phyloP scores from a whole-genome alignment of 192 early-diverging fungal genomes.

The Gonapodya sp. region DNA sequence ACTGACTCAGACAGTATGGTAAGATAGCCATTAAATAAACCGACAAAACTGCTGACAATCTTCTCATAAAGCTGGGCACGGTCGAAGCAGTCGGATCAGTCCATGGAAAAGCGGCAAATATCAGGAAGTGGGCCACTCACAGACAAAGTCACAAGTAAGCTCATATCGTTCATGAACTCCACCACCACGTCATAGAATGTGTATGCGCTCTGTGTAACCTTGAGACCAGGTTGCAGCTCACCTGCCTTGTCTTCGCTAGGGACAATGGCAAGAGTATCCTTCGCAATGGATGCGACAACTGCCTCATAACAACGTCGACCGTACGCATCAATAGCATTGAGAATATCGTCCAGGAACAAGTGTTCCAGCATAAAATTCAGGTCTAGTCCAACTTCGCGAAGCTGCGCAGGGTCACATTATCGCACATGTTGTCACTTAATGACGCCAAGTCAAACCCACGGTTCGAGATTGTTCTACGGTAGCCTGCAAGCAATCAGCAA shows the following conservation, averaged over 20 bases:
- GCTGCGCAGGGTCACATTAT: conserved; percentile 35
- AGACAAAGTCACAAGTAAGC: conserved; percentile 54
- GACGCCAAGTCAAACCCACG: conserved; percentile 35
- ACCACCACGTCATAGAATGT: conserved; percentile 59
- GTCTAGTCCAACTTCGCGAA: conserved; percentile 78
- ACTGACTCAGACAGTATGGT: conserved; percentile 13
- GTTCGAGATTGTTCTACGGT: conserved; percentile 68
- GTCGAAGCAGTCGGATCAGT: conserved; percentile 5
- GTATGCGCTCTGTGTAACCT: conserved; percentile 53
- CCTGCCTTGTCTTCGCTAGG: conserved; percentile 13
- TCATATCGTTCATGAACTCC: conserved; percentile 62
- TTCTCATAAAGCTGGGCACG: conserved; percentile 51
- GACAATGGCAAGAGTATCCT: conserved; percentile 58
- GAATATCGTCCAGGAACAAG: conserved; percentile 65
- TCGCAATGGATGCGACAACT: conserved; percentile 52
- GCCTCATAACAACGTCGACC: conserved; percentile 48
- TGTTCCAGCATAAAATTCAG: conserved; percentile 73
- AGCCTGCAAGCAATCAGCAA: conserved; percentile 72
- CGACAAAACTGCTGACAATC: conserved; percentile 51
- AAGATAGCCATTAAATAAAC: conserved; percentile 55
- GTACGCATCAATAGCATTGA: conserved; percentile 58
- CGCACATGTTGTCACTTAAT: not conserved
- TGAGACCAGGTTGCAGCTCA: conserved; percentile 21
- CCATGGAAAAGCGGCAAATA: not conserved
- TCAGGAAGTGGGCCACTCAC: conserved; percentile 24